Evolutionary conservation across 352 stramenopile species (phyloP).

Genomic region (Phytophthora foliorum): DNA sequence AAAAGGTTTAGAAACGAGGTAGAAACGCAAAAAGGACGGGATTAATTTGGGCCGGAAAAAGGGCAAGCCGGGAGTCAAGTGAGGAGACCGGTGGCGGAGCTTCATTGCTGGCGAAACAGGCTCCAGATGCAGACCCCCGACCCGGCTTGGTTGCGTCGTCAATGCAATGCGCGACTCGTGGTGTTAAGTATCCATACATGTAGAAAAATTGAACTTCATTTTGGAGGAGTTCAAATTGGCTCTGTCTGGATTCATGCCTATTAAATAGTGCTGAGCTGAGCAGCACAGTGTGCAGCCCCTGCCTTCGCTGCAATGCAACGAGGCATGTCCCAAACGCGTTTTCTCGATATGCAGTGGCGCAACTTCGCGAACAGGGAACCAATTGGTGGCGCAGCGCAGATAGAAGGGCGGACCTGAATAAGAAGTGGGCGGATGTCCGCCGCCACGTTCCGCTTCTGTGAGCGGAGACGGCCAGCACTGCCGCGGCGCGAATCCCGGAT

Average conservation of each 20-base stretch:
- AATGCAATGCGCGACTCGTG: neutral
- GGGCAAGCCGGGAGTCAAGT: neutral
- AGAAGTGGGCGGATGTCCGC: slow-evolving; percentile 12
- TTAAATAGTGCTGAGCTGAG: neutral
- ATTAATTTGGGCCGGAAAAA: slow-evolving; percentile 3
- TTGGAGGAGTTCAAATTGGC: neutral
- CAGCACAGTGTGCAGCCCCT: neutral
- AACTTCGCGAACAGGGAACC: neutral
- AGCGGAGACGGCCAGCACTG: slow-evolving; percentile 8
- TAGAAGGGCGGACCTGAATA: slow-evolving; percentile 29
- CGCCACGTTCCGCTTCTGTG: slow-evolving; percentile 10
- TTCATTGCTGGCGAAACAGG: neutral
- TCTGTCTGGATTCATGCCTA: slow-evolving; percentile 19
- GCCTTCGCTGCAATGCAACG: slow-evolving; percentile 7
- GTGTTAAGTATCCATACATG: too few relatives aligned
- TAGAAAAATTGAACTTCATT: neutral
- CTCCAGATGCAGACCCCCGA: too few relatives aligned
- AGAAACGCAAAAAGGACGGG: slow-evolving; percentile 3
- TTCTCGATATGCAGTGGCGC: slow-evolving; percentile 2
- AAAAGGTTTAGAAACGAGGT: slow-evolving; percentile 23
- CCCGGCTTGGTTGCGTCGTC: neutral
- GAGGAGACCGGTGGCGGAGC: slow-evolving; percentile 14
- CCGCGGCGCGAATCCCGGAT: slow-evolving; percentile 4
- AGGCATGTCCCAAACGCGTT: neutral
- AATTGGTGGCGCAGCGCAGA: slow-evolving; percentile 18